Evolutionary conservation across 345 rosid species (phyloP), one percentile per base, ranked within the genome.

Genomic region (sweet orange (Citrus sinensis)): DNA sequence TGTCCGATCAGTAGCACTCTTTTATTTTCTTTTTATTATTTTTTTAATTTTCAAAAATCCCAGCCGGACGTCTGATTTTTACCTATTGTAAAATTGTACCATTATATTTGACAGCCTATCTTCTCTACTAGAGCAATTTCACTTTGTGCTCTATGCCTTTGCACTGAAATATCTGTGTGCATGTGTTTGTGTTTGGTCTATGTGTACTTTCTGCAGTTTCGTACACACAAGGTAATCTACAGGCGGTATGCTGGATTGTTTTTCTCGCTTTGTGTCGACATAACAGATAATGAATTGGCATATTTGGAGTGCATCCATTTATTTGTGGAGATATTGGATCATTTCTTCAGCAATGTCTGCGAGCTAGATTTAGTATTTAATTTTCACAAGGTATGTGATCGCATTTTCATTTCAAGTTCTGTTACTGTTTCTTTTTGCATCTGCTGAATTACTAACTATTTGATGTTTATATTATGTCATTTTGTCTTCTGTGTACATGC

Each of bases 281-380:
- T 95, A 75, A 95, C 97, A 0, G 99, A 95, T 79, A 95, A 93
- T 60, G 99, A 95, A 77, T 83, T 95, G 87, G 99, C 97, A 54
- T 93, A 95, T 84, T 78, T 95, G 78, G 99, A 95, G 87, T 85
- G 93, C 85, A 93, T 95, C 80, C 99, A 95, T 86, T 83, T 95
- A 80, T 95, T 95, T 83, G 99, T 95, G 79, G 99, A 95, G 89
- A 92, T 95, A 37, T 81, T 95, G 85, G 99, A 95, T 80, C 99
- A 95, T 89, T 95, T 95, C 92, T 95, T 95, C 89, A 95, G 99
- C 94, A 95, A 93, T 75, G 99, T 95, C 49, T 95, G 99, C 73
- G 99, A 95, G 85, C 93, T 95, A 19, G 99, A 95, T 85, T 87
- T 95, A 87, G 99, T 95, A 24, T 95, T 95, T 81, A 95, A 95